Evolutionary conservation across 2,329 filamentous ascomycete genomes (phyloP).

Genomic region (Cercospora berteroae): DNA sequence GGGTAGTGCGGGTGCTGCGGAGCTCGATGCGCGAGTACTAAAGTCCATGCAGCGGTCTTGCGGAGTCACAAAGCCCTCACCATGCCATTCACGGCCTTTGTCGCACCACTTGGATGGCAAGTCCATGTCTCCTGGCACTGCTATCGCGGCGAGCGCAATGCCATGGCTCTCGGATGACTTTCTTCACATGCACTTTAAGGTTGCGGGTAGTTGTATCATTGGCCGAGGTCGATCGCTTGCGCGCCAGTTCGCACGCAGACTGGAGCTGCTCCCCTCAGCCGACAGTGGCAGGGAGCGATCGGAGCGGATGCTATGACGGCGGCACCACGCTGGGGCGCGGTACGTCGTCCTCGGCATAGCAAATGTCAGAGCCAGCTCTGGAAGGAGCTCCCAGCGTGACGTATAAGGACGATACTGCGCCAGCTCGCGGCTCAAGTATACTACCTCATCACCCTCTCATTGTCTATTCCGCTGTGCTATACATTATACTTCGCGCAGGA

Average conservation of each 20-base stretch:
- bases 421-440: slow-evolving; percentile 11
- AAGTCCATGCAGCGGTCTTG: slow-evolving; percentile 13
- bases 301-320: slow-evolving; percentile 24
- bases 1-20: slow-evolving; percentile 22
- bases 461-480: slow-evolving; percentile 9
- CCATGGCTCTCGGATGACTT: slow-evolving; percentile 4
- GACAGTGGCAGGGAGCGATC: slow-evolving; percentile 17
- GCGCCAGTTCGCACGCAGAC: slow-evolving; percentile 9
- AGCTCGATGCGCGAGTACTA: slow-evolving; percentile 10
- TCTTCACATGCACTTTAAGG: slow-evolving; percentile 16
- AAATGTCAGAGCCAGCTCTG: slow-evolving; percentile 10
- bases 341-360: slow-evolving; percentile 22
- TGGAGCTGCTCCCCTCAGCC: slow-evolving; percentile 15
- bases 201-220: slow-evolving; percentile 14
- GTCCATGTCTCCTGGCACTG: not conserved
- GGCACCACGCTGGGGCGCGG: slow-evolving; percentile 7
- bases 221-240: slow-evolving; percentile 16
- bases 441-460: slow-evolving; percentile 9
- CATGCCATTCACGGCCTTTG: slow-evolving; percentile 1
- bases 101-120: slow-evolving; percentile 12
- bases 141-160: slow-evolving; percentile 6
- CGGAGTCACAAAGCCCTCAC: slow-evolving; percentile 4
- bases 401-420: slow-evolving; percentile 23
- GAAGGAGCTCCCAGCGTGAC: slow-evolving; percentile 24
- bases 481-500: not conserved